These are phyloP conservation scores for Blastobotrys muscicola DNA, from an alignment of 805 yeast species.

Conservation along the genomic window DNA sequence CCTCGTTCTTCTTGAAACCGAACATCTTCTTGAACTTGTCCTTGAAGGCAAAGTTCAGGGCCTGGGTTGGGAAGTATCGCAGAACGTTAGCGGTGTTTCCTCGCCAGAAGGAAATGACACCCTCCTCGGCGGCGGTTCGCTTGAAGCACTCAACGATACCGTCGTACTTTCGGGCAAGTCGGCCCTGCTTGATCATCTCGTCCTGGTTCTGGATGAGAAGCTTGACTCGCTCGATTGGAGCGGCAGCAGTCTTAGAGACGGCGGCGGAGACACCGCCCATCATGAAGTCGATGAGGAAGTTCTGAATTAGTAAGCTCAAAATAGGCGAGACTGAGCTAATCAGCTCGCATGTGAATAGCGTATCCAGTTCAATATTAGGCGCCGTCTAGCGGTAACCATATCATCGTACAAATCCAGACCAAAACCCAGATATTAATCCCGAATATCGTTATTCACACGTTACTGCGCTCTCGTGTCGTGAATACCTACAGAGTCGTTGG, in stretches of 20 bases:
- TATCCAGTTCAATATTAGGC: neutral
- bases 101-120: constrained; percentile 93
- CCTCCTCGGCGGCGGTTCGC: constrained; percentile 91
- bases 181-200: constrained; percentile 97
- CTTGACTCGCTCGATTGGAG: constrained; percentile 96
- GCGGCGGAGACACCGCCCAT: constrained; percentile 99
- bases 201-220: constrained; percentile 95
- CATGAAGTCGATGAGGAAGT: constrained; percentile 28
- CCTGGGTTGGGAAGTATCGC: constrained; percentile 99
- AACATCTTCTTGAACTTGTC: constrained; percentile 92
- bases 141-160: constrained; percentile 93
- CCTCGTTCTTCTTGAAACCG: constrained; percentile 94
- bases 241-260: constrained; percentile 95
- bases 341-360: neutral
- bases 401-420: too few relatives aligned
- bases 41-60: constrained; percentile 96
- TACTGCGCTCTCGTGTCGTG: too few relatives aligned
- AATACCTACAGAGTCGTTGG: too few relatives aligned
- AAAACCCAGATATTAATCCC: too few relatives aligned
- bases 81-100: constrained; percentile 99
- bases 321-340: neutral
- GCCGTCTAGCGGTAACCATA: too few relatives aligned
- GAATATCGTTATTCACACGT: too few relatives aligned
- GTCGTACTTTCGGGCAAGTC: constrained; percentile 73
- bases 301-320: constrained; percentile 5